Percentiles rank a stretch among this genome's conserved stretches.
These are phyloP conservation scores for Dioscorea dumetorum DNA, from an alignment of 106 monocot species.

Conservation along the genomic window DNA sequence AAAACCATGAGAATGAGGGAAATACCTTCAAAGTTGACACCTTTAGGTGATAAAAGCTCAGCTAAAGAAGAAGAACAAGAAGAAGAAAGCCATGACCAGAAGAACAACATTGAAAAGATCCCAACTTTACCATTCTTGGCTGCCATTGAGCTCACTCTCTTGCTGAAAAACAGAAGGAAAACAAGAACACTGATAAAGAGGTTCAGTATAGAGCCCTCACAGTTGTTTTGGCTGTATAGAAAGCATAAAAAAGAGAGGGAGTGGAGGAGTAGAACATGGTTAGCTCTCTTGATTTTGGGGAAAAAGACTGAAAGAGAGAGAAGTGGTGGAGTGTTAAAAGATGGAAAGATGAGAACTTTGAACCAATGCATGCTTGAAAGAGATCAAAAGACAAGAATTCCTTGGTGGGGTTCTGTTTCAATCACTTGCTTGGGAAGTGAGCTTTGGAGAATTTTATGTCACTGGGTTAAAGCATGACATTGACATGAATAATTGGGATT, in stretches of 20 bases:
- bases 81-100: slow-evolving; percentile 27
- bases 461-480: not conserved
- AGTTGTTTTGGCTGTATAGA: slow-evolving; percentile 12
- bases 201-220: not conserved
- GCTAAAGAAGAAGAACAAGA: slow-evolving; percentile 17
- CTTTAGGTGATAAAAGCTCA: slow-evolving; percentile 65
- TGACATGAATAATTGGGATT: not conserved
- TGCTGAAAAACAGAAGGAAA: slow-evolving; percentile 1
- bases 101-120: slow-evolving; percentile 26
- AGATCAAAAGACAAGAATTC: not conserved
- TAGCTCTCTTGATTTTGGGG: slow-evolving; percentile 17
- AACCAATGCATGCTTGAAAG: not conserved
- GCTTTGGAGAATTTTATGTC: not conserved
- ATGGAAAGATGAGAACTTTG: not conserved
- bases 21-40: slow-evolving; percentile 83
- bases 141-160: slow-evolving; percentile 20
- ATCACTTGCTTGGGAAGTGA: slow-evolving; percentile 13
- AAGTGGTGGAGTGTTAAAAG: not conserved
- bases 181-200: slow-evolving; percentile 16
- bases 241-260: slow-evolving; percentile 10
- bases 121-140: not conserved
- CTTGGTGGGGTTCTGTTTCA: slow-evolving; percentile 4
- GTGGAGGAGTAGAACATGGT: slow-evolving; percentile 25
- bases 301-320: slow-evolving; percentile 1
- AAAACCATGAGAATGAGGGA: not conserved